These are phyloP conservation scores for Pseudocercospora fuligena DNA, from an alignment of 2,329 filamentous ascomycete species.

Conservation along the genomic window DNA sequence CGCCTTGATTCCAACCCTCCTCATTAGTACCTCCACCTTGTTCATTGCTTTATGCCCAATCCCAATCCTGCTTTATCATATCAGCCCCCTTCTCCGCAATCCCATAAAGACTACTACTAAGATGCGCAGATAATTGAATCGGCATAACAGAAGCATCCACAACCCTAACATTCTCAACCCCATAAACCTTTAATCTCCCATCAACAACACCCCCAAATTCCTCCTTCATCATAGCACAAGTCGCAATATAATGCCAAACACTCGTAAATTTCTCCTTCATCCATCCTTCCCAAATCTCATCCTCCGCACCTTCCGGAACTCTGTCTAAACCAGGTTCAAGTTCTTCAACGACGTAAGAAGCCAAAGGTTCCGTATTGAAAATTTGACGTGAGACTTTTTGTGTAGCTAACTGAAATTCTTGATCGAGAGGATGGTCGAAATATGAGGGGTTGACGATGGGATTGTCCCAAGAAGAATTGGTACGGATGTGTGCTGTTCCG, in stretches of 20 bases:
- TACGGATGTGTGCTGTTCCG: slow-evolving; percentile 33
- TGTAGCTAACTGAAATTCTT: slow-evolving; percentile 41
- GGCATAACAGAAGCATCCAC: slow-evolving; percentile 31
- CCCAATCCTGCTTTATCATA: slow-evolving; percentile 30
- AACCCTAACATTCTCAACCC: slow-evolving; percentile 14
- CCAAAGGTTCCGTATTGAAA: slow-evolving; percentile 31
- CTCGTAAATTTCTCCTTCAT: slow-evolving; percentile 33
- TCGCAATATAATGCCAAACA: slow-evolving; percentile 39
- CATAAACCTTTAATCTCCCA: slow-evolving; percentile 42
- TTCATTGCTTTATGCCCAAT: too few species aligned
- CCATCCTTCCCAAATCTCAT: slow-evolving; percentile 33
- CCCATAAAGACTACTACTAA: slow-evolving; percentile 36
- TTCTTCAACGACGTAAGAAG: slow-evolving; percentile 38
- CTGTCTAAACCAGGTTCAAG: slow-evolving; percentile 30
- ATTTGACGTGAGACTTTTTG: slow-evolving; percentile 42
- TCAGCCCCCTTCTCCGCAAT: slow-evolving; percentile 47
- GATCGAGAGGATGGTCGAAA: slow-evolving; percentile 48
- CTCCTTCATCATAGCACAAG: slow-evolving; percentile 37
- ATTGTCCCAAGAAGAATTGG: slow-evolving; percentile 36
- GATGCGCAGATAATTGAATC: slow-evolving; percentile 28
- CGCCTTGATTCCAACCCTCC: too few species aligned
- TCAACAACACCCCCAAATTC: slow-evolving; percentile 44
- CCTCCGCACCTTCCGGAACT: slow-evolving; percentile 17
- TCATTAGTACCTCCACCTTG: too few species aligned
- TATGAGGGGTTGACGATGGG: slow-evolving; percentile 51